phyloP scores from a whole-genome alignment of 1,284 basidiomycete species.

The Cryptococcus wingfieldii region DNA sequence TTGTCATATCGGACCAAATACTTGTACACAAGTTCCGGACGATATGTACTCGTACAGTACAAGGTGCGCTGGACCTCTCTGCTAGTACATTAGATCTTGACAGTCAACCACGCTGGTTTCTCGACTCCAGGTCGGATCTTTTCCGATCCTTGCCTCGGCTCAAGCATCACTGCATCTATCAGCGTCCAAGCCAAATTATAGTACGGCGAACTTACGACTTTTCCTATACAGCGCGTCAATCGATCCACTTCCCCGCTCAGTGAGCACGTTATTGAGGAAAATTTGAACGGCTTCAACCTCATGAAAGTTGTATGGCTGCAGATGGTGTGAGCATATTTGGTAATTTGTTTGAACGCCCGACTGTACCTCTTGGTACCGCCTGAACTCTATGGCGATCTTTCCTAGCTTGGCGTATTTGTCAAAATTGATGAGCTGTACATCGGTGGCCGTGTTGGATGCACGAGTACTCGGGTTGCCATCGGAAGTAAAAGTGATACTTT shows the following conservation, averaged over 20 bases:
- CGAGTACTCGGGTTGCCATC: constrained; percentile 88
- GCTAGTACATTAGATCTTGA: constrained; percentile 12
- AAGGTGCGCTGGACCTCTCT: too few relatives aligned
- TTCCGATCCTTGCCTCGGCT: constrained; percentile 44
- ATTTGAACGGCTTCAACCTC: constrained; percentile 44
- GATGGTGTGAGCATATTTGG: background rate
- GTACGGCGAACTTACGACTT: constrained; percentile 32
- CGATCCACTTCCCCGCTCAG: constrained; percentile 44
- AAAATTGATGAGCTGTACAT: constrained; percentile 85
- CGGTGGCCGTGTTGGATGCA: constrained; percentile 68
- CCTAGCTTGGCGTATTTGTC: constrained; percentile 91
- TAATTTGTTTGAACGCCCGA: background rate
- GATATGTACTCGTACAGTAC: too few relatives aligned
- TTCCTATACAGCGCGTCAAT: constrained; percentile 49
- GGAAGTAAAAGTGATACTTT: constrained; percentile 79
- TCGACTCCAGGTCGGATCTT: constrained; percentile 36
- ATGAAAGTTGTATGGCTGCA: constrained; percentile 45
- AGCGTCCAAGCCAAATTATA: background rate
- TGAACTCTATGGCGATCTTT: constrained; percentile 85
- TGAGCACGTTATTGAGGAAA: constrained; percentile 39
- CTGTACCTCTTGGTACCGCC: constrained; percentile 72
- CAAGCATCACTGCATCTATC: constrained; percentile 40
- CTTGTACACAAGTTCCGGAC: too few relatives aligned
- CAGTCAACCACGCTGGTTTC: constrained; percentile 39
- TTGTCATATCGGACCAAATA: too few relatives aligned